Evolutionary conservation across 441 rosid genomes (phyloP), one percentile per base, ranked within the genome.

Genomic region (Bocquillonia castaneifolia): DNA sequence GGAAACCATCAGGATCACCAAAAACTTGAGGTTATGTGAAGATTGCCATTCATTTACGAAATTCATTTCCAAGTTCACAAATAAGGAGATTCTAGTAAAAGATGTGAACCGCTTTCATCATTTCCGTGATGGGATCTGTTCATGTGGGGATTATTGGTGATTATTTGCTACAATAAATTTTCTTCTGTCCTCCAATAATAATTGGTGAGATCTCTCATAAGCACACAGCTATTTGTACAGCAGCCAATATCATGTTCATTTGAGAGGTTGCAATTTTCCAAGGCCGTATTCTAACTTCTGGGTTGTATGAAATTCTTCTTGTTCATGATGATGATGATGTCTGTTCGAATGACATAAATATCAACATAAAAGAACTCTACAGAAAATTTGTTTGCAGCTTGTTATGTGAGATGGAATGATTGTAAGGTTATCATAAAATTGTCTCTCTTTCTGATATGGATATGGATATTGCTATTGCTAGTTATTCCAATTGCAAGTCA

Each of bases 81-180:
- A 76, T 47, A 87, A 76, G 61, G 94, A 87, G 79, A 88, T 93
- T 82, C 75, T 90, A 50, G 96, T 93, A 34, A 80, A 90, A 48
- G 97, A 90, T 70, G 91, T 88, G 55, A 93, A 93, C 71, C 87
- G 96, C 40, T 84, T 88, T 75, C 98, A 93, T 78, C 82, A 82
- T 82, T 93, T 93, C 40, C 79, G 63, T 22, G 77, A 88, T 60
- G 97, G 97, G 45, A 84, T 82, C 39, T 92, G 96, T 77, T 90
- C 98, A 5, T 90, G 96, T 78, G 86, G 91, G 60, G 96, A 88
- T 78, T 90, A 87, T 70, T 92, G 96, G 93, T 66, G 63, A 61
- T 22, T n/a, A 39, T 22, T 59, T 40, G 36, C 72, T 31, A 23
- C 14, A 15, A 40, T 55, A 40, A 34, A 22, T 45, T 34, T 22